Conservation (phyloP, 371 early-diverging fungal species). For the Syncephalastrum racemosum region DNA sequence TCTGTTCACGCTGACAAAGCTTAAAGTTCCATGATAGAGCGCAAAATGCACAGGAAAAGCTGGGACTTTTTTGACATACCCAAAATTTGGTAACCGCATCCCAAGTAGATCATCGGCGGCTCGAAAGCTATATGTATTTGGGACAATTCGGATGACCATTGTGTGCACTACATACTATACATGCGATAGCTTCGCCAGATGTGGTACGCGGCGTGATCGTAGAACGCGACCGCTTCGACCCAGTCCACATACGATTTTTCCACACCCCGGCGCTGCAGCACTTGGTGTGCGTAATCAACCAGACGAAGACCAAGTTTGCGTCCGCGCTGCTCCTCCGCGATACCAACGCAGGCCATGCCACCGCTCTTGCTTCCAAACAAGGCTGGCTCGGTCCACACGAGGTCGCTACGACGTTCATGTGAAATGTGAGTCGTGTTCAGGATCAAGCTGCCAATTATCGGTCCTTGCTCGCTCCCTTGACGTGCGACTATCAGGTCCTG, state of each 20-base stretch:
- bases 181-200: conserved; percentile 42
- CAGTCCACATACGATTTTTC: conserved; percentile 45
- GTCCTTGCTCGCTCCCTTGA: conserved; percentile 27
- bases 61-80: no score
- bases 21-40: no score
- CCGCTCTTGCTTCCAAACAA: conserved; percentile 36
- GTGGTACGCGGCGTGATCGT: conserved; percentile 38
- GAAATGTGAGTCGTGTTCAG: conserved; percentile 29
- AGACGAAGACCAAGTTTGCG: conserved; percentile 45
- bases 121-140: no score
- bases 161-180: no score
- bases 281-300: conserved; percentile 40
- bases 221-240: conserved; percentile 49
- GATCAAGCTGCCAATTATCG: conserved; percentile 32
- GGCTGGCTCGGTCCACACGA: conserved; percentile 36
- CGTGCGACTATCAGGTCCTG: conserved; percentile 46
- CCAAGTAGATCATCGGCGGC: no score
- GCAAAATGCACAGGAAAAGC: no score
- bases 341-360: conserved; percentile 52
- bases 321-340: conserved; percentile 38
- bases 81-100: no score
- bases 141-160: no score
- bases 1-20: no score
- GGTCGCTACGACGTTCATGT: conserved; percentile 29
- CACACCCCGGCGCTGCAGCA: conserved; percentile 36